phyloP scores from a whole-genome alignment of 495 filamentous ascomycete species.

The Thozetella sp. region DNA sequence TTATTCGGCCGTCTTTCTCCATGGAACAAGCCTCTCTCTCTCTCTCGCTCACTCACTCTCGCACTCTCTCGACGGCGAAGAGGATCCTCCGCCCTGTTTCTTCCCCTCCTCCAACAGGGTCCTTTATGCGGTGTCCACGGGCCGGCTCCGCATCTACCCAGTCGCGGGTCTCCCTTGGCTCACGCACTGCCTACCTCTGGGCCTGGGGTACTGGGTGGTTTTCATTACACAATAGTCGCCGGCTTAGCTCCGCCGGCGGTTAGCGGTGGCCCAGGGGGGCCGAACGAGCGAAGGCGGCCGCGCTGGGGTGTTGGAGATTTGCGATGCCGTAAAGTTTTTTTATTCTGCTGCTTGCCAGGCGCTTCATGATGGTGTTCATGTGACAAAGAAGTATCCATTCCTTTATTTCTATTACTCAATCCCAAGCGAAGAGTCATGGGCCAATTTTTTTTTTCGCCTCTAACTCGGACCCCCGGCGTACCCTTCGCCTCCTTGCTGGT shows the following conservation, averaged over 20 bases:
- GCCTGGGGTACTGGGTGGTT: constrained; percentile 12
- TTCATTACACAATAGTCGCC: constrained; percentile 29
- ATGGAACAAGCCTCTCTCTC: neutral
- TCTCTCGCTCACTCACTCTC: constrained; percentile 4
- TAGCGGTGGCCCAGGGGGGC: too few relatives aligned
- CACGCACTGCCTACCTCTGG: neutral
- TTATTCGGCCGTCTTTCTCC: neutral
- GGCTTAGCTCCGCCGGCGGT: too few relatives aligned
- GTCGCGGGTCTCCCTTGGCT: neutral
- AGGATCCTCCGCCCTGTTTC: too few relatives aligned
- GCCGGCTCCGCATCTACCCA: too few relatives aligned
- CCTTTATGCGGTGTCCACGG: too few relatives aligned
- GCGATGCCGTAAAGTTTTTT: neutral
- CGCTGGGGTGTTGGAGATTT: neutral
- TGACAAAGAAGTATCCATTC: constrained; percentile 35
- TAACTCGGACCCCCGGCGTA: neutral
- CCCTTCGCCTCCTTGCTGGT: neutral
- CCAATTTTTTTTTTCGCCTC: constrained; percentile 4
- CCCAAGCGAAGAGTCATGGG: constrained; percentile 16
- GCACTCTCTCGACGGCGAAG: too few relatives aligned
- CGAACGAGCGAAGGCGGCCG: too few relatives aligned
- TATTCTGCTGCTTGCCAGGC: neutral
- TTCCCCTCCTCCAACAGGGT: too few relatives aligned
- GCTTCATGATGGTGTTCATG: constrained; percentile 21
- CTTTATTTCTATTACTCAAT: constrained; percentile 41